A percentile compares a stretch with the other conserved stretches of the same genome.
These are phyloP conservation scores for Melampsora abietis-canadensis DNA, from an alignment of 1,284 basidiomycete genomes.

Conservation along the genomic window DNA sequence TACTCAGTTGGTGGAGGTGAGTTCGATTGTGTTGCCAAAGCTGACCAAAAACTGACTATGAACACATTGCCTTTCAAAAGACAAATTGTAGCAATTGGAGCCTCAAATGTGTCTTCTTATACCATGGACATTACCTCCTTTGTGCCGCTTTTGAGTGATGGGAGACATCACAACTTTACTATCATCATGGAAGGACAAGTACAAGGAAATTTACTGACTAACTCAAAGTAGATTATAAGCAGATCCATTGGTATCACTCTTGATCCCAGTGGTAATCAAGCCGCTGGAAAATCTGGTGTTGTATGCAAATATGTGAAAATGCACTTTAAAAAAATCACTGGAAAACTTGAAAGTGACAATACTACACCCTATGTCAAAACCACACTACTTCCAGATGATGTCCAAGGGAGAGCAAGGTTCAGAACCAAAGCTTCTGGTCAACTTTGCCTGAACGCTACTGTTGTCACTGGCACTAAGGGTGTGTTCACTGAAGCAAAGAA, in stretches of 20 bases:
- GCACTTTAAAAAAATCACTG: too few relatives aligned
- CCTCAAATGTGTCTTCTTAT: constrained; percentile 72
- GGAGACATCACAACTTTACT: constrained; percentile 64
- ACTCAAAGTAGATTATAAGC: constrained; percentile 71
- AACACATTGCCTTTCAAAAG: constrained; percentile 49
- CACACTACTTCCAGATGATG: not conserved
- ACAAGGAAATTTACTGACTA: constrained; percentile 60
- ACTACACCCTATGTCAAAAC: constrained; percentile 3
- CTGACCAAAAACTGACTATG: not conserved
- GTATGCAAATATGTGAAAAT: too few relatives aligned
- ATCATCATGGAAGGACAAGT: constrained; percentile 72
- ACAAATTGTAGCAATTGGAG: constrained; percentile 73
- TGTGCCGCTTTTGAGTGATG: constrained; percentile 67
- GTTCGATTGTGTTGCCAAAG: not conserved
- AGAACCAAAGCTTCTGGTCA: constrained; percentile 12
- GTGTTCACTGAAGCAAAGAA: too few relatives aligned
- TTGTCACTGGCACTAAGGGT: constrained; percentile 26
- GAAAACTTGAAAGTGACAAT: too few relatives aligned
- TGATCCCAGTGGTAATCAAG: constrained; percentile 26
- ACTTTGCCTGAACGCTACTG: constrained; percentile 1
- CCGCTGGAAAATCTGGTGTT: constrained; percentile 9
- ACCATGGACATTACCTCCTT: constrained; percentile 75
- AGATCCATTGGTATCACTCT: constrained; percentile 65
- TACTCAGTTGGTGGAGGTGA: constrained; percentile 65
- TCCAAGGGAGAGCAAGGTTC: not conserved